Evolutionary conservation across 192 early-diverging fungal species (phyloP), one percentile per base, ranked within the genome.

Genomic region (Nowakowskiella sp.): DNA sequence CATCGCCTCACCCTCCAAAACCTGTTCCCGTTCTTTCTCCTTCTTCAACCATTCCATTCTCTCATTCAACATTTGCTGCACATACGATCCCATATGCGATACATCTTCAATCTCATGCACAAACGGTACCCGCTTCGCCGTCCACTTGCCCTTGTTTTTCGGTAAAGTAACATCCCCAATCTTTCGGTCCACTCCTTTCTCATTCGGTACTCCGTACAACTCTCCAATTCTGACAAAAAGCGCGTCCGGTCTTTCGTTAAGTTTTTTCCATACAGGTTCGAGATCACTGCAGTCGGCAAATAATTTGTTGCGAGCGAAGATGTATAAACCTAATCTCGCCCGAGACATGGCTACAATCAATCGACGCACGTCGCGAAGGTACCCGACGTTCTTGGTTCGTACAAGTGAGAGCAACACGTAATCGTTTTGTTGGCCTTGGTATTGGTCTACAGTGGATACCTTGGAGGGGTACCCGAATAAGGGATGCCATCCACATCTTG

Each of bases 401-500:
- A 99, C 97, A 42, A 99, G 70, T 3, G 93, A 97, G 24, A 96
- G 61, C 1, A 99, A 73, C 9, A 99, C 78, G 75, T 85, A 93
- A 67, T 99, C 94, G 50, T 85, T 85, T 46, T 78, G 69, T 66
- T 92, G 88, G 32, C 94, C 97, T 71, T 99, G 97, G 64, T 83
- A 97, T 64, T 91, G 85, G 62, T 99, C 97, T 4, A 99, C 96
- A 0, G 96, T 99, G 0, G 94, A 78, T 1, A 99, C 72, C 5
- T 76, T 60, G 1, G 70, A 72, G 0, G 97, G 94, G 4, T 66
- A 55, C 7, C 87, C 85, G 71, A 97, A 94, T 29, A 85, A 74
- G 9, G 87, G 83, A 50, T 90, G 85, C 88, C 89, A 92, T 1
- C 66, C 57, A 61, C 96, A 99, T 8, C 92, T 77, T 47, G 78